phyloP scores from a whole-genome alignment of 176 grass and related monocot species.

The Aegilops speltoides region DNA sequence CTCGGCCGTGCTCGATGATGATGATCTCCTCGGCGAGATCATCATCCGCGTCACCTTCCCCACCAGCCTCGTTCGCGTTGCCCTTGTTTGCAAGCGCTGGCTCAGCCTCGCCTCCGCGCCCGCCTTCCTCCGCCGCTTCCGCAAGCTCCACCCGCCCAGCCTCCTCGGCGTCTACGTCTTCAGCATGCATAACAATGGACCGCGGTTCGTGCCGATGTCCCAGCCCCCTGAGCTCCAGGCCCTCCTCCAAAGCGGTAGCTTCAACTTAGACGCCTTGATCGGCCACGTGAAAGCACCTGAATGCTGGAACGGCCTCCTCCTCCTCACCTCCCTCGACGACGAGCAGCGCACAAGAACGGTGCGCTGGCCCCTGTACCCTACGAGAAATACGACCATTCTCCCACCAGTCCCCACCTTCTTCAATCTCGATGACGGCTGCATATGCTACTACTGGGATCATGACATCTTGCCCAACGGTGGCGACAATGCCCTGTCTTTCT shows the following conservation, averaged over 20 bases:
- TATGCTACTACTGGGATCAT: not conserved
- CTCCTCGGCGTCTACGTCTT: not conserved
- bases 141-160: not conserved
- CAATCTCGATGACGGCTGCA: not conserved
- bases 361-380: constrained; percentile 2
- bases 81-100: not conserved
- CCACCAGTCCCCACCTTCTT: not conserved
- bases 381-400: not conserved
- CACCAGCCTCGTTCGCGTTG: not conserved
- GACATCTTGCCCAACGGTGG: not conserved
- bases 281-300: too few relatives aligned
- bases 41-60: not conserved
- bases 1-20: not conserved
- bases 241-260: not conserved
- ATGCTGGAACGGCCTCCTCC: too few relatives aligned
- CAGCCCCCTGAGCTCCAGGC: not conserved
- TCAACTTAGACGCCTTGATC: not conserved
- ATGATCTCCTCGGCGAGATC: not conserved
- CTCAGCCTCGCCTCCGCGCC: not conserved
- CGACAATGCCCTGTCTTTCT: not conserved
- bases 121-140: constrained; percentile 7
- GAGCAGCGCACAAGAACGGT: not conserved
- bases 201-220: not conserved
- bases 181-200: not conserved
- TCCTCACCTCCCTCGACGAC: too few relatives aligned